These are phyloP conservation scores for Bolboschoenus planiculmis DNA, from an alignment of 176 grass and related monocot genomes.

Conservation along the genomic window DNA sequence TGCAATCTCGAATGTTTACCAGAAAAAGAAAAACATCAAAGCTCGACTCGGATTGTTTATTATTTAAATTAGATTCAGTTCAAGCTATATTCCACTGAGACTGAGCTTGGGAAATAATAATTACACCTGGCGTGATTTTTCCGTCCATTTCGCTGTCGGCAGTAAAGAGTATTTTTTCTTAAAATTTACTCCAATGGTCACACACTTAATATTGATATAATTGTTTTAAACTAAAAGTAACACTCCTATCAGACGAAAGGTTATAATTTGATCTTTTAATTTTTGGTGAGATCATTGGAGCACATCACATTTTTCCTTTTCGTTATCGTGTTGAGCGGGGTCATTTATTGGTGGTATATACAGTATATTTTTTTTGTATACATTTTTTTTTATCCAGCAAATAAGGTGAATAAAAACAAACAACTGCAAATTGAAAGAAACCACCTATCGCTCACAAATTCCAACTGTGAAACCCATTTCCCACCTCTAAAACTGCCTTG, in stretches of 20 bases:
- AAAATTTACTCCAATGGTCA: no score
- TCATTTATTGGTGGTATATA: no score
- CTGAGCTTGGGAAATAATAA: not conserved
- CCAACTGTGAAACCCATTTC: not conserved
- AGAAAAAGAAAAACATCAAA: not conserved
- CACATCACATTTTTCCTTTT: no score
- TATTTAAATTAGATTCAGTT: not conserved
- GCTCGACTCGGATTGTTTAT: not conserved
- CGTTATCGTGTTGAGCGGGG: no score
- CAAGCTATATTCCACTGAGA: not conserved
- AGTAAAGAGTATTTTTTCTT: no score
- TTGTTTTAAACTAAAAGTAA: no score
- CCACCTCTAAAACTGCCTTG: not conserved
- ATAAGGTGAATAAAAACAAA: not conserved
- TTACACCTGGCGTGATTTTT: not conserved
- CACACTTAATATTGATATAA: no score
- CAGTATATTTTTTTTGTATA: no score
- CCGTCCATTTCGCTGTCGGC: not conserved
- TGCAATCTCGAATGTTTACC: not conserved
- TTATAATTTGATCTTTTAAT: no score
- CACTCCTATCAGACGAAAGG: no score
- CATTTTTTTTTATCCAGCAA: not conserved
- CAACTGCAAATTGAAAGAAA: not conserved
- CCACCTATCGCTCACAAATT: not conserved
- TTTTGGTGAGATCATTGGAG: no score